phyloP scores from a whole-genome alignment of 2,329 filamentous ascomycete species.

The Delphinella strobiligena region DNA sequence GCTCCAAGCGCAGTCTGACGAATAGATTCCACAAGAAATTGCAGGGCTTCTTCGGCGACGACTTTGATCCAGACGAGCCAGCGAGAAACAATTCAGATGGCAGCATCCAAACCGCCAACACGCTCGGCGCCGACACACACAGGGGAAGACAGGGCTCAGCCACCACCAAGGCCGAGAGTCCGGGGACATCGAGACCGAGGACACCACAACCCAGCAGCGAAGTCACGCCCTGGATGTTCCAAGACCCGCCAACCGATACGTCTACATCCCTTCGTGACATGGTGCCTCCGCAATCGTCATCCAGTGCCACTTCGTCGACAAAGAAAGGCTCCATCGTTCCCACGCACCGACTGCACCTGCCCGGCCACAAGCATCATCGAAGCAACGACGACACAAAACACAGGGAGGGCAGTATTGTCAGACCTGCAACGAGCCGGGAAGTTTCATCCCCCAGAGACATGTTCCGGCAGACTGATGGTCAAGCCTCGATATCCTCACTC shows the following conservation, averaged over 20 bases:
- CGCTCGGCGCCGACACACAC: conserved; percentile 27
- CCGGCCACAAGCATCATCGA: conserved; percentile 55
- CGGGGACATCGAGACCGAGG: conserved; percentile 61
- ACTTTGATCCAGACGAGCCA: conserved; percentile 57
- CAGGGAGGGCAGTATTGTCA: conserved; percentile 30
- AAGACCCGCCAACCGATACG: conserved; percentile 25
- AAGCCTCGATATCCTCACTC: conserved; percentile 33
- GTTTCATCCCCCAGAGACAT: conserved; percentile 46
- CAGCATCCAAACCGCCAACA: conserved; percentile 35
- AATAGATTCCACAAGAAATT: conserved; percentile 57
- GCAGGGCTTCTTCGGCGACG: conserved; percentile 86
- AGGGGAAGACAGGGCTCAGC: conserved; percentile 70
- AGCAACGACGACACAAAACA: conserved; percentile 44
- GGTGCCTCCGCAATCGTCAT: conserved; percentile 2
- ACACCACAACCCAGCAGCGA: conserved; percentile 55
- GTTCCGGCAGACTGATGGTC: conserved; percentile 42
- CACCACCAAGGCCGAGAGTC: conserved; percentile 51
- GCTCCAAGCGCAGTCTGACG: conserved; percentile 57
- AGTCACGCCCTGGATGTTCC: conserved; percentile 94
- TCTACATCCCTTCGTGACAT: neutral
- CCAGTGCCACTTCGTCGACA: neutral
- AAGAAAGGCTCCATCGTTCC: conserved; percentile 34
- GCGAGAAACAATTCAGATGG: conserved; percentile 56
- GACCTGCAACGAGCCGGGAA: conserved; percentile 65
- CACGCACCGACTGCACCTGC: conserved; percentile 50